Percentiles rank a stretch among this genome's conserved stretches.
These are phyloP conservation scores for Nigrospora osmanthi DNA, from an alignment of 2,329 filamentous ascomycete species.

Conservation along the genomic window DNA sequence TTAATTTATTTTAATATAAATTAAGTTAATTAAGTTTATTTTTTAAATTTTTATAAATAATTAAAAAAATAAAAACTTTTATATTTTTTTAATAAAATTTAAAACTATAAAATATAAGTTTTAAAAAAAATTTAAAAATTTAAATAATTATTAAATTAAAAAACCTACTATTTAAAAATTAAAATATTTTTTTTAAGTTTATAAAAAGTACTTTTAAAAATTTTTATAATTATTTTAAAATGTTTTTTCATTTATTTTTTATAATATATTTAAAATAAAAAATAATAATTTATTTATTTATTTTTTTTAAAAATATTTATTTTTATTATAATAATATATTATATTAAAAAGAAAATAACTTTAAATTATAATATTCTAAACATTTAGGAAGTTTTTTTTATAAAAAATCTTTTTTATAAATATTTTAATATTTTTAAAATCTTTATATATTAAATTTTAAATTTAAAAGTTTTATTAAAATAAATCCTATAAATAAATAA, in stretches of 20 bases:
- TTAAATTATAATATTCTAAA: background rate
- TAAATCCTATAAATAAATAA: background rate
- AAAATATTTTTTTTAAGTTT: background rate
- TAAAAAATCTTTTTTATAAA: background rate
- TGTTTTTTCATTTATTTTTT: background rate
- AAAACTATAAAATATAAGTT: background rate
- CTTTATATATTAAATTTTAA: background rate
- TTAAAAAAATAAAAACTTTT: background rate
- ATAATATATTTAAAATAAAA: background rate
- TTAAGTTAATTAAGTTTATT: background rate
- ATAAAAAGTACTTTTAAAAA: background rate
- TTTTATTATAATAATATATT: too few species aligned
- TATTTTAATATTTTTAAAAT: background rate
- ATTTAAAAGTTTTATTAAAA: background rate
- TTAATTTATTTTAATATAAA: conserved; percentile 1
- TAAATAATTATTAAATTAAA: background rate
- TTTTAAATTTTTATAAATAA: background rate
- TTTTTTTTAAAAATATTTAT: background rate
- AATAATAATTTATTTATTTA: background rate
- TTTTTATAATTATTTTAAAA: background rate
- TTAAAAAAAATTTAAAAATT: background rate
- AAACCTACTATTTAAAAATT: background rate
- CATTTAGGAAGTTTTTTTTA: background rate
- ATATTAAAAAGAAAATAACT: background rate
- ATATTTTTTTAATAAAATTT: background rate